These are phyloP conservation scores for Picea sitchensis DNA, from an alignment of 75 land plant species.

Conservation along the genomic window DNA sequence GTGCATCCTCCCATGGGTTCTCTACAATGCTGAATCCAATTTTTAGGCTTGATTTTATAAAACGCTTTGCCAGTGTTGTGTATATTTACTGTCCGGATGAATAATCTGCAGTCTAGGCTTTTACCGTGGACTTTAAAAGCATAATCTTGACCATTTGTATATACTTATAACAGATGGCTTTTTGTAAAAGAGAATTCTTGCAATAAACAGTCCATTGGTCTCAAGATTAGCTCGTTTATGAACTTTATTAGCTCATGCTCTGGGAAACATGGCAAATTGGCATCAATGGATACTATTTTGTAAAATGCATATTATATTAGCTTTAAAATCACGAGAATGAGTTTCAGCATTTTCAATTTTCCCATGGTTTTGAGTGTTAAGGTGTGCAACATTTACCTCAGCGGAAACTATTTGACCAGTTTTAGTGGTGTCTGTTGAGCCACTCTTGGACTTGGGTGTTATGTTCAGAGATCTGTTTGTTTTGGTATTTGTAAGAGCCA, in stretches of 20 bases:
- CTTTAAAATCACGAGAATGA: not conserved
- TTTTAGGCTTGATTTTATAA: slow-evolving; percentile 3
- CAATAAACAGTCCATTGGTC: not conserved
- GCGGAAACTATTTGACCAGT: too few relatives aligned
- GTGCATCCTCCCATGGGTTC: not conserved
- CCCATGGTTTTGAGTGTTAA: too few relatives aligned
- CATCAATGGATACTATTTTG: not conserved
- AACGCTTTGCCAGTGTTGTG: not conserved
- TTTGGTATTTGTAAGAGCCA: too few relatives aligned
- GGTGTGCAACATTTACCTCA: too few relatives aligned
- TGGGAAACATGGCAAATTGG: not conserved
- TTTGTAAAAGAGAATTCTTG: not conserved
- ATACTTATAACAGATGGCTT: not conserved
- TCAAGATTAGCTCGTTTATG: too few relatives aligned
- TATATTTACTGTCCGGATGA: not conserved
- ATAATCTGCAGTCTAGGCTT: not conserved
- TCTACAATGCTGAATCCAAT: not conserved
- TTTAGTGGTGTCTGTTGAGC: too few relatives aligned
- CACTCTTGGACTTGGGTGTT: too few relatives aligned
- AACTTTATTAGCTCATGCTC: not conserved
- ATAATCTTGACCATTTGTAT: not conserved
- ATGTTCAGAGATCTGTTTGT: too few relatives aligned
- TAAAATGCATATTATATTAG: not conserved
- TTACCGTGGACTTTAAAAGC: not conserved
- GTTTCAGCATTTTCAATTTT: too few relatives aligned